Evolutionary conservation across 306 rosid species (phyloP), one percentile per base, ranked within the genome.

Genomic region (Geum urbanum): DNA sequence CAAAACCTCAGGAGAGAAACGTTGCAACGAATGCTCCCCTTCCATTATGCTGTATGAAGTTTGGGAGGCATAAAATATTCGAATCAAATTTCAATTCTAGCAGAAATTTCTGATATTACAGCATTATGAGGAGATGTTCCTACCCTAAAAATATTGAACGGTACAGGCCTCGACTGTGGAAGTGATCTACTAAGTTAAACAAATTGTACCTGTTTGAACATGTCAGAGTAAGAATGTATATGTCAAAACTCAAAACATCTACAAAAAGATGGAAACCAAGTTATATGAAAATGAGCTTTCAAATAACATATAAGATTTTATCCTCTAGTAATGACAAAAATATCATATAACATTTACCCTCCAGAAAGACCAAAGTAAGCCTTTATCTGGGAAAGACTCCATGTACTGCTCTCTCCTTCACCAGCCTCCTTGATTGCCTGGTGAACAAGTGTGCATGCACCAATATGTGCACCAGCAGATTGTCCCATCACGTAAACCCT

Each of bases 401-500:
- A 92, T 72, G 89, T 78, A 66, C 77, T 74, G 73, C 77, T 83
- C 76, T 85, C 96, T 81, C 94, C 96, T 86, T 87, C 97, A 72
- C 91, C 89, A 24, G 85, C 91, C 82, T 92, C 96, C 81, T 86
- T 92, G 76, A 90, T 88, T 82, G 94, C 98, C 77, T 88, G 97
- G 80, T 85, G 91, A 60, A 92, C 49, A 1, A 92, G 80, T 15
- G 90, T 57, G 74, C 97, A 92, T 12, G 98, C 97, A 66, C 90
- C 96, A 77, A 92, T 90, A 83, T 92, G 98, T 61, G 98, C 97
- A 69, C 98, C 98, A 55, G 98, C 98, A 53, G 98, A 92, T 79
- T 92, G 98, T 73, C 98, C 98, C 98, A 92, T 92, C 59, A 92
- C 72, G 77, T 84, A 92, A 84, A 92, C 83, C 86, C 98, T 92